Evolutionary conservation across 2,329 filamentous ascomycete species (phyloP).

Genomic region (Pyricularia pennisetigena): DNA sequence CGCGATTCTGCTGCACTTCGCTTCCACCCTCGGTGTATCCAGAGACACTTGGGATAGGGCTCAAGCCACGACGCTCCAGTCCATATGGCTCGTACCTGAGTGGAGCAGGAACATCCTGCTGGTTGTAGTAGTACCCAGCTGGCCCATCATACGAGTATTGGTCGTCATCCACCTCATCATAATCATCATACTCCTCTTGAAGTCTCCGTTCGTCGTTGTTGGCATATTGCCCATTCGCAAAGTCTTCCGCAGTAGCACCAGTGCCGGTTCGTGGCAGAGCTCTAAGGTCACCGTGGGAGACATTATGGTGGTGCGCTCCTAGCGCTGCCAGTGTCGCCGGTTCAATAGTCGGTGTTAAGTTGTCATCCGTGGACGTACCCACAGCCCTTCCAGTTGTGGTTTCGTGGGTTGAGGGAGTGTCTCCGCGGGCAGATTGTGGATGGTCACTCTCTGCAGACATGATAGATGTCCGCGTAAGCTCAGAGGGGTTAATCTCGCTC

Average conservation of each 20-base stretch:
- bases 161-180: constrained; percentile 30
- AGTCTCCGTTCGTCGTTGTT: constrained; percentile 27
- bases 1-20: constrained; percentile 44
- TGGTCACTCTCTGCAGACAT: constrained; percentile 67
- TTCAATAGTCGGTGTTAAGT: constrained; percentile 51
- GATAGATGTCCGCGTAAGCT: constrained; percentile 80
- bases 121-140: constrained; percentile 40
- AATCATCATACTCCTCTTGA: constrained; percentile 29
- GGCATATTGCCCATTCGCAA: constrained; percentile 36
- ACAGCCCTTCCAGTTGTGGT: constrained; percentile 53
- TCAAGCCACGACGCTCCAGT: constrained; percentile 61
- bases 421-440: constrained; percentile 11
- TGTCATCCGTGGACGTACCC: constrained; percentile 52
- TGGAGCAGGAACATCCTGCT: constrained; percentile 54
- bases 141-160: constrained; percentile 24
- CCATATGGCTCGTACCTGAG: constrained; percentile 60
- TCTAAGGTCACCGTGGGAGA: constrained; percentile 49
- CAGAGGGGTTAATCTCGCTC: constrained; percentile 78
- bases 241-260: constrained; percentile 30
- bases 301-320: constrained; percentile 57
- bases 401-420: constrained; percentile 57
- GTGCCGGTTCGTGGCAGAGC: constrained; percentile 39
- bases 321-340: constrained; percentile 46
- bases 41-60: constrained; percentile 86
- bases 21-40: constrained; percentile 68